These are phyloP conservation scores for Pythium guiyangense DNA, from an alignment of 352 stramenopile genomes.

Conservation along the genomic window DNA sequence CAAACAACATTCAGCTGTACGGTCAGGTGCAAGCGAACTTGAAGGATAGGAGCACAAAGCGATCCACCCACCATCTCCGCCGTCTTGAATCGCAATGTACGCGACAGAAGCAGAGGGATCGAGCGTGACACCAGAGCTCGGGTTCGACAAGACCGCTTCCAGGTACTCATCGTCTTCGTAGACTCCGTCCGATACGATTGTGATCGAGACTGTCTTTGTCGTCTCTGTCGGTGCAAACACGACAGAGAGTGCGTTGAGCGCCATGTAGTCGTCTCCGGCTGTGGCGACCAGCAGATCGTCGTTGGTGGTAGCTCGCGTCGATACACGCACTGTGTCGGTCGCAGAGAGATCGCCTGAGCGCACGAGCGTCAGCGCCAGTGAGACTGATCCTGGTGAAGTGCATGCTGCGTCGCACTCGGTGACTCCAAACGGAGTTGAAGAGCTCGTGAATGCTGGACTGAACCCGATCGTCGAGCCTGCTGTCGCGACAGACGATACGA, in stretches of 20 bases:
- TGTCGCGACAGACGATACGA: not conserved
- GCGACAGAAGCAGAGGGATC: constrained; percentile 12
- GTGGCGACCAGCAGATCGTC: constrained; percentile 12
- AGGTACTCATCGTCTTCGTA: constrained; percentile 47
- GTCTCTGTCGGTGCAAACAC: constrained; percentile 26
- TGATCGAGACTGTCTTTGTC: constrained; percentile 23
- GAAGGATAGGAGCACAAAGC: not conserved
- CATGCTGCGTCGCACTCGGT: constrained; percentile 32
- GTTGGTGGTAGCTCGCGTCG: constrained; percentile 19
- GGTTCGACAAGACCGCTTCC: constrained; percentile 25
- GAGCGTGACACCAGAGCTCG: constrained; percentile 20
- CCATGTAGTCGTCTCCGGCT: constrained; percentile 25
- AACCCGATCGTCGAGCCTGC: constrained; percentile 28
- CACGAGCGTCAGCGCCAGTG: constrained; percentile 26
- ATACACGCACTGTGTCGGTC: constrained; percentile 31
- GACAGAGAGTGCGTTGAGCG: constrained; percentile 17
- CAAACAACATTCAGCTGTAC: not conserved
- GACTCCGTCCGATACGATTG: constrained; percentile 36
- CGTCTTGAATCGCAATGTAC: constrained; percentile 34
- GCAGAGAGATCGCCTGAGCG: constrained; percentile 21
- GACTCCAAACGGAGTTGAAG: constrained; percentile 20
- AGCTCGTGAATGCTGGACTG: constrained; percentile 21
- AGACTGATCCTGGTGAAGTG: constrained; percentile 25
- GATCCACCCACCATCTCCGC: constrained; percentile 28
- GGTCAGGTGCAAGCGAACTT: not conserved